Evolutionary conservation across 164 flowering plant species (phyloP).

Genomic region (Nymphaea colorata): DNA sequence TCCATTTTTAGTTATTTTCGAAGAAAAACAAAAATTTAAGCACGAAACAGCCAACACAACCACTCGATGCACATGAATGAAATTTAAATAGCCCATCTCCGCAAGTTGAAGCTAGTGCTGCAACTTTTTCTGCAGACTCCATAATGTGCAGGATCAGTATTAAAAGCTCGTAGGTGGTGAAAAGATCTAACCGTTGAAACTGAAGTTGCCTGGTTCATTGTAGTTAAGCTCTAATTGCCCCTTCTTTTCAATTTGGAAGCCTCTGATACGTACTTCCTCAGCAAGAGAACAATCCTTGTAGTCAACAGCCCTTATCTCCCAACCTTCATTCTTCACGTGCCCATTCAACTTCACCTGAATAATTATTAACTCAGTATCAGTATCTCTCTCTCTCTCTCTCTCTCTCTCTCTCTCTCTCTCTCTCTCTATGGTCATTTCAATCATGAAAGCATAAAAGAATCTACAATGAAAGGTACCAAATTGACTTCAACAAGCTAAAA

Average conservation of each 20-base stretch:
- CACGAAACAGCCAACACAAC: too few species aligned
- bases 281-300: conserved; percentile 52
- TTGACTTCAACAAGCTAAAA: neutral
- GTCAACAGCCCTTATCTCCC: conserved; percentile 59
- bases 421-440: neutral
- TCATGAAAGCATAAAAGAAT: neutral
- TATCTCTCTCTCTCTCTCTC: neutral
- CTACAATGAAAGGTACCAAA: neutral
- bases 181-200: conserved; percentile 7
- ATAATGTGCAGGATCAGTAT: too few species aligned
- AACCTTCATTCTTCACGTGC: conserved; percentile 63
- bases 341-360: conserved; percentile 65
- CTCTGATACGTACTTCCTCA: conserved; percentile 72
- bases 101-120: too few species aligned
- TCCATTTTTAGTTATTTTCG: too few species aligned
- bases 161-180: too few species aligned
- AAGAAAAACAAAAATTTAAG: too few species aligned
- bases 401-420: neutral
- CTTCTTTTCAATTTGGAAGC: conserved; percentile 61
- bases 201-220: conserved; percentile 47
- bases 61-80: too few species aligned
- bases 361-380: neutral
- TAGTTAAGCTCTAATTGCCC: conserved; percentile 58
- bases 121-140: too few species aligned
- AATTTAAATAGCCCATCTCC: too few species aligned